Evolutionary conservation across 805 yeast species (phyloP), one percentile per base, ranked within the genome.

Genomic region (Schizosaccharomyces lindneri): DNA sequence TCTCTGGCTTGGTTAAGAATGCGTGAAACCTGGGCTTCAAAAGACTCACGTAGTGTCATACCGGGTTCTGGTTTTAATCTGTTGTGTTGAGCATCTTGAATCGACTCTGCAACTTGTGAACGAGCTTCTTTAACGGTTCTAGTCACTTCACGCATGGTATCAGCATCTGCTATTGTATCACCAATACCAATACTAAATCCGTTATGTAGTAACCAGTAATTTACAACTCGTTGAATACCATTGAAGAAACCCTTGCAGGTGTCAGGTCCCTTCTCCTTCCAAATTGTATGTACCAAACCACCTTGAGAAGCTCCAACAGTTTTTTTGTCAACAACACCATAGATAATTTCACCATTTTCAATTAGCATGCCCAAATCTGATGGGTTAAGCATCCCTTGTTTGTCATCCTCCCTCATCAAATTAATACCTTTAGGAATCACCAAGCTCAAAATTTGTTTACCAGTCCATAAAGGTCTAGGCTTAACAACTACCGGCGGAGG

Each of bases 161-260:
- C 83, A n/a, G 89, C 81, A 76, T 94, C 98, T 60, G 98, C 98
- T 75, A 93, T 94, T 3, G 98, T 93, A 74, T 93, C 99, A 78
- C 99, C 99, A 73, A 93, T 93, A 79, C 99, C 99, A 68, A 94
- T 94, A 13, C 97, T 90, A 75, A 93, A 93, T 64, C 98, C 97
- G 68, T 86, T 87, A 71, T 94, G 98, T 62, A 93, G 78, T 64
- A 93, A 78, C 99, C 98, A 93, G 72, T 79, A 93, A 73, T 93
- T 93, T 51, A 89, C 96, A 63, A 93, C 94, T 70, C 88, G 90
- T 73, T 93, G 99, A 64, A 90, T 80, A 67, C 86, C 85, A 70
- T 96, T 87, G 69, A 93, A 89, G 69, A 93, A 78, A 67, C 81
- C 84, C 9, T 97, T 93, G 77, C 97, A 87, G 3, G 83, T 80